Conservation (phyloP, 495 filamentous ascomycete species). For the Penicillium malachiteum region DNA sequence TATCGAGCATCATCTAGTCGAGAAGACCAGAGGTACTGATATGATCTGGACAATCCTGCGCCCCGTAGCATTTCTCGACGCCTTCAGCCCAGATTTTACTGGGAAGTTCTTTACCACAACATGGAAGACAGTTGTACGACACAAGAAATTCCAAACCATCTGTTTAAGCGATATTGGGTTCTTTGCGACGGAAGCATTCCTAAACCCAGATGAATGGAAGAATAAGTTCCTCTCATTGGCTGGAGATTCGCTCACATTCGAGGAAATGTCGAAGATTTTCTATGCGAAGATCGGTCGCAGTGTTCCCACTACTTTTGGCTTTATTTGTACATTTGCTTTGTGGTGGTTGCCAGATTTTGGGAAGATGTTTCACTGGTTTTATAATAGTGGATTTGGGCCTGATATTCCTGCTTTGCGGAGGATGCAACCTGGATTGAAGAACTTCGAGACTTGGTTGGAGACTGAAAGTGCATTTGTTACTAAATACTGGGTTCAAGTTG, state of each 20-base stretch:
- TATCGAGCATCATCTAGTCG: constrained; percentile 60
- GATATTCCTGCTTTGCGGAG: constrained; percentile 54
- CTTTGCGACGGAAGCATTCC: constrained; percentile 63
- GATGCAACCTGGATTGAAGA: constrained; percentile 52
- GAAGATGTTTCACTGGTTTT: constrained; percentile 64
- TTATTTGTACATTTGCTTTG: constrained; percentile 40
- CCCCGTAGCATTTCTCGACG: constrained; percentile 70
- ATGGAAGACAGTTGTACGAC: constrained; percentile 45
- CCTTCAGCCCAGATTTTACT: constrained; percentile 54
- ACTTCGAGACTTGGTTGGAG: constrained; percentile 61
- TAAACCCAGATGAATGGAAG: constrained; percentile 45
- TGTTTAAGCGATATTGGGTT: constrained; percentile 60
- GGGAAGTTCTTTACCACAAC: constrained; percentile 60
- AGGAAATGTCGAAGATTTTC: constrained; percentile 51
- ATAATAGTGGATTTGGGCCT: constrained; percentile 57
- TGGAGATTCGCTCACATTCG: constrained; percentile 58
- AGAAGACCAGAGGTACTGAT: constrained; percentile 28
- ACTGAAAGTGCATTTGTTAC: constrained; percentile 49
- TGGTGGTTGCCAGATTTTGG: constrained; percentile 53
- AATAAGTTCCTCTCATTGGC: constrained; percentile 52
- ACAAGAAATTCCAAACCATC: constrained; percentile 58
- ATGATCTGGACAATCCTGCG: constrained; percentile 64
- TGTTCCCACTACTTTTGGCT: constrained; percentile 49
- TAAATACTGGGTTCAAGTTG: background rate
- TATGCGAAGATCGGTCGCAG: constrained; percentile 44